phyloP scores from a whole-genome alignment of 1,139 yeast genomes.

The Kurtzmaniella quercitrusa region DNA sequence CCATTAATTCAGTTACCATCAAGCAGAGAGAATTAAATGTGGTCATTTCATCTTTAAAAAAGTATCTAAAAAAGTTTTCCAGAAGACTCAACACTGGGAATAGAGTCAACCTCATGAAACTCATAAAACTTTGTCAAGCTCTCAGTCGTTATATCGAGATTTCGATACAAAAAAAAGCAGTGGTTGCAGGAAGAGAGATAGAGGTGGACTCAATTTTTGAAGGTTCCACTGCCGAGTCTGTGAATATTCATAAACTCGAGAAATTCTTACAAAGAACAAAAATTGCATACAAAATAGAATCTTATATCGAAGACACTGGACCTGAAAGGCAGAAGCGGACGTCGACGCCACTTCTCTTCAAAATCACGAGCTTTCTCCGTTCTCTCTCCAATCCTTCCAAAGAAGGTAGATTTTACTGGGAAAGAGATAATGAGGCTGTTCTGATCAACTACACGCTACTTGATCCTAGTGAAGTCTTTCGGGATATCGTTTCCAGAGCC shows the following conservation, averaged over 20 bases:
- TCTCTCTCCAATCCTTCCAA: conserved; percentile 69
- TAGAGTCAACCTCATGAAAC: conserved; percentile 63
- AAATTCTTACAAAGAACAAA: conserved; percentile 63
- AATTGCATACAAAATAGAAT: conserved; percentile 80
- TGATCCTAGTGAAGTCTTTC: conserved; percentile 75
- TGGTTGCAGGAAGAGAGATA: conserved; percentile 53
- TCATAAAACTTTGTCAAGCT: conserved; percentile 53
- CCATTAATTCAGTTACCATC: conserved; percentile 63
- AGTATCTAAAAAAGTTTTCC: conserved; percentile 58
- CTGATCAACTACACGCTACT: conserved; percentile 66
- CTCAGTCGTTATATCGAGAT: conserved; percentile 43
- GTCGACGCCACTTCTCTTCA: conserved; percentile 61
- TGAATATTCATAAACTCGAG: conserved; percentile 69
- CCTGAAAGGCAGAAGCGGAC: conserved; percentile 10
- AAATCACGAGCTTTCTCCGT: conserved; percentile 60
- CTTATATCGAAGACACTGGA: conserved; percentile 47
- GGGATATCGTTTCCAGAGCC: conserved; percentile 60
- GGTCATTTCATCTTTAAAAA: conserved; percentile 44
- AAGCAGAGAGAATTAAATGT: conserved; percentile 44
- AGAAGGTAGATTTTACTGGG: conserved; percentile 82
- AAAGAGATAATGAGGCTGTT: conserved; percentile 23
- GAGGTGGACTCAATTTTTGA: conserved; percentile 50
- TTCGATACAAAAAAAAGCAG: conserved; percentile 18
- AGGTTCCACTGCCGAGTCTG: conserved; percentile 60
- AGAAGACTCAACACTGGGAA: conserved; percentile 69